Evolutionary conservation across 345 rosid species (phyloP), one percentile per base, ranked within the genome.

Genomic region (Lepidium sativum): DNA sequence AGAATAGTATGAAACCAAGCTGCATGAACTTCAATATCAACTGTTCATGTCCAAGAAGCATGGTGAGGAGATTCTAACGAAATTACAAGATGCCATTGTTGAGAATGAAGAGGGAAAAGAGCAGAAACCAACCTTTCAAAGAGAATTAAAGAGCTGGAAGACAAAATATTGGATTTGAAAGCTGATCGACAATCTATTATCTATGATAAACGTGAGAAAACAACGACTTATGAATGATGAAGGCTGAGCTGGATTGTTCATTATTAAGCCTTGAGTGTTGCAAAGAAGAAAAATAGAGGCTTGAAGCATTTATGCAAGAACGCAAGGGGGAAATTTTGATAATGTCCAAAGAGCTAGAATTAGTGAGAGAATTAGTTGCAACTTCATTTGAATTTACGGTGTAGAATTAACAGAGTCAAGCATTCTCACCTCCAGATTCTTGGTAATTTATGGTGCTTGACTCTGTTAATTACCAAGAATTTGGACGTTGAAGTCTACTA

Each of bases 211-310:
- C 96, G 95, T 72, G 99, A 90, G 76, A 87, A 76, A 65, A 67
- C 65, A 41, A 87, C 80, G 37, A 81, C 79, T 60, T 87, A 84
- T 27, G 97, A 94, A 42, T 79, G 75, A 83, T 86, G 90, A 94
- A 90, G 75, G 97, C 97, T 63, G 96, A 94, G 71, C 65, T 88
- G 75, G 99, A 94, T 65, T 94, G 99, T 77, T 77, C 99, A 60
- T 79, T 82, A 50, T 83, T 94, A 68, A 94, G 96, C 75, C 95
- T 94, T 0, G 96, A 90, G 69, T 94, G 99, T 77, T 94, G 99
- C 55, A 94, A 87, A 79, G 97, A 90, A 83, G 99, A 94, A 76
- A 90, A 94, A 55, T 74, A 86, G 61, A 88, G 75, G 52, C 83
- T 92, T 64, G 96, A 94, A 83, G 81, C 71, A 58, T 76, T 72